Conservation (phyloP, 495 filamentous ascomycete genomes). For the Copromyces sp. region DNA sequence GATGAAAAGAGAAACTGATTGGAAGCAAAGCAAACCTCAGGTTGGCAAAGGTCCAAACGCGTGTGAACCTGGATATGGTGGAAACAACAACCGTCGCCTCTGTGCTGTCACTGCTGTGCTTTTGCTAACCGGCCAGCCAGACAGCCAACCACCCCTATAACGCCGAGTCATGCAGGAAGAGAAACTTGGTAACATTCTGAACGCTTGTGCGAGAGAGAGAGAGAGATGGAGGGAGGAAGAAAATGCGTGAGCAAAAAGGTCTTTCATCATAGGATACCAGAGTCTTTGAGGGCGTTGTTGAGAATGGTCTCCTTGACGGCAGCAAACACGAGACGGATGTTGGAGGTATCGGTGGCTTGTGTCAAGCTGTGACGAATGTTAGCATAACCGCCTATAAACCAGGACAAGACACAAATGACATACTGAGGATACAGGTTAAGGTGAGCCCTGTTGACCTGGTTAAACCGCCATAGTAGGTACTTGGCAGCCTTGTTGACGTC, state of each 20-base stretch:
- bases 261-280: slow-evolving; percentile 71
- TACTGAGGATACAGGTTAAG: slow-evolving; percentile 97
- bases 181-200: not conserved
- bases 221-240: not conserved
- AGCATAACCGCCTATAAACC: slow-evolving; percentile 13
- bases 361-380: slow-evolving; percentile 57
- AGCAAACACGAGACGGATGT: slow-evolving; percentile 94
- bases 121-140: not conserved
- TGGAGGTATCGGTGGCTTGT: slow-evolving; percentile 96
- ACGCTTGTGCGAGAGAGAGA: not conserved
- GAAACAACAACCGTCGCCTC: not conserved
- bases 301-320: slow-evolving; percentile 98
- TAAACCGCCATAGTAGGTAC: slow-evolving; percentile 96
- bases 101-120: not conserved
- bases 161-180: not conserved
- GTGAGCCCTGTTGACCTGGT: slow-evolving; percentile 94
- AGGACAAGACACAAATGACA: slow-evolving; percentile 25
- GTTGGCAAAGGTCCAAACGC: not conserved
- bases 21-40: not conserved
- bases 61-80: not conserved
- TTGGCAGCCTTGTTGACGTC: slow-evolving; percentile 97
- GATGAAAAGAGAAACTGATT: not conserved
- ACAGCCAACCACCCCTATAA: not conserved
- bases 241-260: not conserved
- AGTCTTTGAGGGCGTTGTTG: slow-evolving; percentile 96